Evolutionary conservation across 805 yeast species (phyloP), one percentile per base, ranked within the genome.

Genomic region (Wickerhamomyces pijperi): DNA sequence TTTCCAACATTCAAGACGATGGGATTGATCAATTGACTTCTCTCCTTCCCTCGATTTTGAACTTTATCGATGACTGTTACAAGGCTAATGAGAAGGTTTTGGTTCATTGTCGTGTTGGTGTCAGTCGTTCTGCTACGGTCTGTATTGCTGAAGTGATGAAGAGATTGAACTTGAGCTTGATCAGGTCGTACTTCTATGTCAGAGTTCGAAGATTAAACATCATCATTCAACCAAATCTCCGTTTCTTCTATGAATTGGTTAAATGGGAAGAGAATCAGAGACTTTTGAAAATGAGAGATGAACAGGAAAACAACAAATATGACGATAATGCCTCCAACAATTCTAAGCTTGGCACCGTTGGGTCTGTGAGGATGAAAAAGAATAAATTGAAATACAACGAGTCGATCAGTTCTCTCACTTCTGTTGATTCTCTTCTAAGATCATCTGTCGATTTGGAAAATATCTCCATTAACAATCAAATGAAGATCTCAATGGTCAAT

Each of bases 81-180:
- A 46, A 56, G 17, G 46, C 48, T 1, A 61, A 60, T 29, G 74
- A 74, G 18, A 72, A 71, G 35, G 75, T 79, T 2, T 64, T 90
- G 43, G 88, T 90, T 11, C 97, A 90, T 57, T 90, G 97, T 51
- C 82, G 94, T 53, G 97, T 86, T 36, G 97, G 97, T 0, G 97
- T 90, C 3, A 84, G 95, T 0, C 65, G 97, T 40, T 84, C 95
- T 3, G 97, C 97, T 0, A 85, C 97, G 0, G 94, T 90, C 11
- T 90, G 94, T 49, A 90, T 90, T 47, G 96, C 96, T 1, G 97
- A 87, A 54, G 90, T 85, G 31, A 88, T 90, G 95, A 73, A 75
- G 47, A 61, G 95, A 32, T 60, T 82, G 39, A 61, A 72, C 14
- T 63, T 85, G 39, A 73, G 76, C 34, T 61, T 90, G 21, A 78